Evolutionary conservation across 2,329 filamentous ascomycete species (phyloP).

Genomic region (Ascochyta lentis): DNA sequence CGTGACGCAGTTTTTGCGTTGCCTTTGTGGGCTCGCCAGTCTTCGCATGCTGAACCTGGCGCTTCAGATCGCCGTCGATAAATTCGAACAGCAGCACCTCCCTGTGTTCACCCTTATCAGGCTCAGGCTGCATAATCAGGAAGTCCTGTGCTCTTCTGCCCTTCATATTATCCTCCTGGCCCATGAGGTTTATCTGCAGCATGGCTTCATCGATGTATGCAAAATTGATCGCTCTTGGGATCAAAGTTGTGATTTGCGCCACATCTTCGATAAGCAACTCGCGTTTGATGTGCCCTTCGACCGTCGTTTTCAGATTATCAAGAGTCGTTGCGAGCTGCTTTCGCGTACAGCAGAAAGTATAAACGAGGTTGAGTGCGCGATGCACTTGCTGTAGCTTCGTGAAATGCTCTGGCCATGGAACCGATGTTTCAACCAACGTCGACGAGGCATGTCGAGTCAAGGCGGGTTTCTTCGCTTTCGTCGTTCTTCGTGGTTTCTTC

Average conservation of each 20-base stretch:
- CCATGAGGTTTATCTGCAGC: conserved; percentile 79
- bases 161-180: conserved; percentile 70
- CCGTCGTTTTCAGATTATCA: conserved; percentile 82
- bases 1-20: conserved; percentile 72
- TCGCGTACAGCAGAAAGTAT: conserved; percentile 91
- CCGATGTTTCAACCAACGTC: conserved; percentile 57
- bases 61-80: conserved; percentile 86
- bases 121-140: conserved; percentile 44
- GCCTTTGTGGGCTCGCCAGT: conserved; percentile 75
- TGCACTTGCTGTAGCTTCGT: conserved; percentile 77
- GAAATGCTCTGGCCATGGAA: conserved; percentile 78
- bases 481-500: conserved; percentile 56
- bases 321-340: conserved; percentile 93
- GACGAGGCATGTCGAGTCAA: conserved; percentile 56
- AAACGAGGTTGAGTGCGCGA: conserved; percentile 87
- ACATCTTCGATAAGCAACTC: conserved; percentile 78
- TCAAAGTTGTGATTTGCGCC: conserved; percentile 77
- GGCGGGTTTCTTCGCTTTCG: conserved; percentile 50
- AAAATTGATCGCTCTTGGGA: conserved; percentile 82
- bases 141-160: conserved; percentile 60
- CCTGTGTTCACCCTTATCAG: conserved; percentile 54
- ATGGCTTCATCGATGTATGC: conserved; percentile 84
- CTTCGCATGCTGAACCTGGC: conserved; percentile 74
- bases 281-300: conserved; percentile 80
- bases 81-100: conserved; percentile 92